Base-by-base conservation (phyloP, 2,329 filamentous ascomycete species). In the Pestalotiopsis sp. region DNA sequence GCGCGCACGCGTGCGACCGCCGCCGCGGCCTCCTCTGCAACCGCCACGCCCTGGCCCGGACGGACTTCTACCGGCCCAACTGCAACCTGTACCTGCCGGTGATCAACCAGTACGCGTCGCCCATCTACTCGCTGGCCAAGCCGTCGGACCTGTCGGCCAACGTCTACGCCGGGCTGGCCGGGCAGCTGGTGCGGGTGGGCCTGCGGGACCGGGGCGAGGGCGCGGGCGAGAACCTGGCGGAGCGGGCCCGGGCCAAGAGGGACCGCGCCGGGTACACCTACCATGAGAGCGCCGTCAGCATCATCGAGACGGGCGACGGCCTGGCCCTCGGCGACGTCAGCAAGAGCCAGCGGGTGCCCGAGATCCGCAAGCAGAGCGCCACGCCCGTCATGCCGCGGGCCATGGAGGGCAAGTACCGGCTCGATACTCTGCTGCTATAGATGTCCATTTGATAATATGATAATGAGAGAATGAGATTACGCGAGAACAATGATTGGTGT, bases 141-240 rank as follows among this genome's bases (percentile, higher is more conserved):
- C 76, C 83, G 0, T 84, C 83, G 0, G 84, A 86, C 66, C 62
- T 81, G 4, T 84, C 85, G 0, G 80, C 82, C 3, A 82, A 81
- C 7, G 80, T 88, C 58, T 88, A 86, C 75, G 80, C 83, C 13
- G 86, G 86, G 2, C 77, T 87, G 12, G 81, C 83, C 4, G 85
- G 84, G 11, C 80, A 80, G 5, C 76, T 88, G 2, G 77, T 84
- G 6, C 85, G 88, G 71, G 79, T 83, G 13, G 76, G 69, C 23
- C 73, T 83, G 17, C 74, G 76, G 52, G 73, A 72, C 52, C 68
- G 67, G 64, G 67, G 39, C 13, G 23, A 20, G 14, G 17, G n/a
- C n/a, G 9, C 14, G 14, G 13, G 17, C 11, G 17, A 41, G 13
- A 25, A n/a, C 17, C 11, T 52, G 65, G 64, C n/a, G 25, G 49